phyloP scores from a whole-genome alignment of 169 alveolate genomes.

The Blepharisma undulans region DNA sequence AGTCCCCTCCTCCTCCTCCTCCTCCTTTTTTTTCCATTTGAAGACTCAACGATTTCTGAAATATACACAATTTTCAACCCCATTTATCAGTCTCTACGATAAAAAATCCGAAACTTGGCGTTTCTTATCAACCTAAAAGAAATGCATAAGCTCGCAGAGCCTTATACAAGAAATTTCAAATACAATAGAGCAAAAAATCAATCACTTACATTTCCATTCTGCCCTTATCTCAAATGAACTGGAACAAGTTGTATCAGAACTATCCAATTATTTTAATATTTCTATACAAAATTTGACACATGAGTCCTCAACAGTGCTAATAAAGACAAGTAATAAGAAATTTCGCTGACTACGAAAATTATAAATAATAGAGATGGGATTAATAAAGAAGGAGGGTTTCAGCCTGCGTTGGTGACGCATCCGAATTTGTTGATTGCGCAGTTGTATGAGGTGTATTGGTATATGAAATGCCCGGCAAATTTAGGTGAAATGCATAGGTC shows the following conservation, averaged over 20 bases:
- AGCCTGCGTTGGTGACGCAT: neutral
- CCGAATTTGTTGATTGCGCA: neutral
- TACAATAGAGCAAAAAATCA: neutral
- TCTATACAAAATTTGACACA: neutral
- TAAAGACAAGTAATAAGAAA: neutral
- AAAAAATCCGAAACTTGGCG: neutral
- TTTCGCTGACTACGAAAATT: neutral
- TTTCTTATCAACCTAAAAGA: neutral
- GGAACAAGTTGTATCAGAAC: neutral
- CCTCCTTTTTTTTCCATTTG: neutral
- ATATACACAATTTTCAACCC: neutral
- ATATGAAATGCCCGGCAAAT: neutral
- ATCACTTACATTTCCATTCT: neutral
- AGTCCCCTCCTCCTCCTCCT: neutral
- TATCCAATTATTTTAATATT: neutral
- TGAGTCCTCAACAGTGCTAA: neutral
- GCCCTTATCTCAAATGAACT: neutral
- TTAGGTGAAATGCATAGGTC: neutral
- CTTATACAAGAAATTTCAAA: neutral
- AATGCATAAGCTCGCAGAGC: neutral
- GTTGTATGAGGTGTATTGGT: neutral
- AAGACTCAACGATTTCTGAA: neutral
- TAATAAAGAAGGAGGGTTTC: neutral
- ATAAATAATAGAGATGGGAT: neutral
- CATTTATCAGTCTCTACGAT: neutral